Evolutionary conservation across 148 eudicot genomes (phyloP).

Genomic region (Vaccinium corymbosum): DNA sequence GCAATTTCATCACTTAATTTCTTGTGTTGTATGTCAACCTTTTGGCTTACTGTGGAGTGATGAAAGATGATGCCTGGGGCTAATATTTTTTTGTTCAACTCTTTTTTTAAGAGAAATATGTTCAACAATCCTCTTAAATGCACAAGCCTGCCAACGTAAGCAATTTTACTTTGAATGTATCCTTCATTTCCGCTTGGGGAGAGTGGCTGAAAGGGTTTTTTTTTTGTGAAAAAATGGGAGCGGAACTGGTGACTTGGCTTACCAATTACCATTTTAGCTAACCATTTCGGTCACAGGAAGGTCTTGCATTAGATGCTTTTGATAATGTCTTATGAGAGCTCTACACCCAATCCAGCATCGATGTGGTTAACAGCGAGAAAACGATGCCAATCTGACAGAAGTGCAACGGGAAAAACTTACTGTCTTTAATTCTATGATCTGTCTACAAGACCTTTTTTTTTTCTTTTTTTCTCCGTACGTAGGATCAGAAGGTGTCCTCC

Average conservation of each 20-base stretch:
- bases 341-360: not conserved
- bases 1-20: not conserved
- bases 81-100: not conserved
- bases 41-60: not conserved
- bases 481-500: not conserved
- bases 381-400: not conserved
- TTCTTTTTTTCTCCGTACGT: not conserved
- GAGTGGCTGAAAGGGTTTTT: not conserved
- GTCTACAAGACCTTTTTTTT: not conserved
- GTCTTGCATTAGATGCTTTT: not conserved
- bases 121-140: constrained; percentile 9
- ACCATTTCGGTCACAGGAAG: not conserved
- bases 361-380: not conserved
- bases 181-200: not conserved
- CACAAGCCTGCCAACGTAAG: not conserved
- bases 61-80: not conserved
- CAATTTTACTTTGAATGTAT: not conserved
- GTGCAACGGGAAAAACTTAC: not conserved
- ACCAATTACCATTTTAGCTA: not conserved
- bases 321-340: not conserved
- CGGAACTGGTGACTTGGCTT: not conserved
- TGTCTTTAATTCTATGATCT: not conserved
- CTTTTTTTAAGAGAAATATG: not conserved
- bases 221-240: not conserved
- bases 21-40: not conserved